phyloP scores from a whole-genome alignment of 202 grass and related monocot species.

The Zizania palustris region DNA sequence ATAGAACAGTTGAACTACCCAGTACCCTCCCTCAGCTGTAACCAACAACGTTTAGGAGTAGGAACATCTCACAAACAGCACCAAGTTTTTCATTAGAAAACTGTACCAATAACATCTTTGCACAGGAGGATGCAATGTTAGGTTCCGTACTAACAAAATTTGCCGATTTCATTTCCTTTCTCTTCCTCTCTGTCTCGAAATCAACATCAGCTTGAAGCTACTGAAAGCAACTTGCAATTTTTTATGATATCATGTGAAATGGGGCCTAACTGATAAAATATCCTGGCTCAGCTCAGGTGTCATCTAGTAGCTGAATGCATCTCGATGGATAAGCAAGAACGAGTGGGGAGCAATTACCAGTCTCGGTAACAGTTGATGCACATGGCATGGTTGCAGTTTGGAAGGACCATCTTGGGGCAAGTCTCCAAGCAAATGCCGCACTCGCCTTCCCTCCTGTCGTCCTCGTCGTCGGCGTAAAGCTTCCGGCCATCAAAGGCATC shows the following conservation, averaged over 20 bases:
- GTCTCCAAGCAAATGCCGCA: too few species aligned
- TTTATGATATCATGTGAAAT: constrained; percentile 46
- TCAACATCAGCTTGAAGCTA: too few species aligned
- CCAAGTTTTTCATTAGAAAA: constrained; percentile 30
- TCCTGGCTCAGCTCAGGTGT: constrained; percentile 36
- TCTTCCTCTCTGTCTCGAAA: too few species aligned
- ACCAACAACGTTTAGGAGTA: constrained; percentile 21
- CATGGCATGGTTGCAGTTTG: constrained; percentile 97
- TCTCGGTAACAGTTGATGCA: constrained; percentile 98
- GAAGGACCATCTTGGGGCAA: too few species aligned
- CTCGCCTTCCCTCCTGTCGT: too few species aligned
- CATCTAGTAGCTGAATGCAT: constrained; percentile 23
- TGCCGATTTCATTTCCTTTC: too few species aligned
- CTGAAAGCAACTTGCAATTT: constrained; percentile 39
- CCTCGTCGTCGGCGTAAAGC: too few species aligned
- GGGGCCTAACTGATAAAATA: constrained; percentile 49
- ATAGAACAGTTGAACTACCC: constrained; percentile 54
- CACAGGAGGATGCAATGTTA: too few species aligned
- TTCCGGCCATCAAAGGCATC: constrained; percentile 40
- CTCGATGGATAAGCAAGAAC: constrained; percentile 40
- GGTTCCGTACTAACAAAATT: too few species aligned
- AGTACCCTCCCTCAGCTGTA: constrained; percentile 10
- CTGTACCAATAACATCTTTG: too few species aligned
- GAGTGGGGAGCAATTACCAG: constrained; percentile 59
- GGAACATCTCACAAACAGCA: constrained; percentile 37